Conservation (phyloP, 495 filamentous ascomycete genomes). For the Endocarpon pusillum region DNA sequence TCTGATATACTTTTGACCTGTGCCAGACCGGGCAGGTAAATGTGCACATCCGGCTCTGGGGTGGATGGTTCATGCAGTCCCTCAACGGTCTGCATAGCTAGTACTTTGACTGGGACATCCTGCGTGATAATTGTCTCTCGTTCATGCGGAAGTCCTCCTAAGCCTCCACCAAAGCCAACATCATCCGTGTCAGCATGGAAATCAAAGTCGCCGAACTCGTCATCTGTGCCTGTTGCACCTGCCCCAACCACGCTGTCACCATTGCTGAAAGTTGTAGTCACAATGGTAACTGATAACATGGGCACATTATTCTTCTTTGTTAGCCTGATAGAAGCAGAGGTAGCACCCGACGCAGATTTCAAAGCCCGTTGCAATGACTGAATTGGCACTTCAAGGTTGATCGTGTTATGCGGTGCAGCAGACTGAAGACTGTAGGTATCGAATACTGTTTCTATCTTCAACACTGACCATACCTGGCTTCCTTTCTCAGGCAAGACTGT, state of each 20-base stretch:
- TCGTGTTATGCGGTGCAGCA: slow-evolving; percentile 58
- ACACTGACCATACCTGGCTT: slow-evolving; percentile 79
- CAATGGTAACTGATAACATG: slow-evolving; percentile 71
- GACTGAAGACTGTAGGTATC: slow-evolving; percentile 70
- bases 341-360: slow-evolving; percentile 60
- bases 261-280: slow-evolving; percentile 37
- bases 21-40: slow-evolving; percentile 64
- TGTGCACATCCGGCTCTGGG: slow-evolving; percentile 85
- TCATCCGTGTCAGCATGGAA: slow-evolving; percentile 32
- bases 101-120: slow-evolving; percentile 81
- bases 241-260: slow-evolving; percentile 13
- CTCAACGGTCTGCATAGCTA: slow-evolving; percentile 61
- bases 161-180: no score
- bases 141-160: slow-evolving; percentile 30
- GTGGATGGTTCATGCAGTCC: slow-evolving; percentile 78
- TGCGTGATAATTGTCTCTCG: slow-evolving; percentile 86
- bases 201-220: slow-evolving; percentile 19
- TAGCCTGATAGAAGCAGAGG: slow-evolving; percentile 64
- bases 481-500: slow-evolving; percentile 87
- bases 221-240: slow-evolving; percentile 6
- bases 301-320: slow-evolving; percentile 83
- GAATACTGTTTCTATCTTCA: slow-evolving; percentile 61
- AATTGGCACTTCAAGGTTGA: slow-evolving; percentile 90
- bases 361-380: slow-evolving; percentile 66
- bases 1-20: slow-evolving; percentile 85